Evolutionary conservation across 805 yeast species (phyloP), one percentile per base, ranked within the genome.

Genomic region (Saturnispora saitoi): DNA sequence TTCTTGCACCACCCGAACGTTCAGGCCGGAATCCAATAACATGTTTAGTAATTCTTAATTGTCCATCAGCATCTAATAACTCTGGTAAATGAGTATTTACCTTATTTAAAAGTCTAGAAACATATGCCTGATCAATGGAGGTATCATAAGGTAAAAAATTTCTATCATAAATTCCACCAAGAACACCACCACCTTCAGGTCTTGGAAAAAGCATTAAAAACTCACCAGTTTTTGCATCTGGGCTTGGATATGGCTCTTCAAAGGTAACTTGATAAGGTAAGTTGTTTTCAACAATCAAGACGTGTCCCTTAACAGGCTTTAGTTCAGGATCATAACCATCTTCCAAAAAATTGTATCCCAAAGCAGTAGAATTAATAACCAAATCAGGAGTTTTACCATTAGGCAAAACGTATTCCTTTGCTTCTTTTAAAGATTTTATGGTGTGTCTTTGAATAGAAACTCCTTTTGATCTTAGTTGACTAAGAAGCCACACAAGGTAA

Each of bases 21-120:
- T 78, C 82, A 1, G 88, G 88, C 56, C 88, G 70, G 58, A 82
- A 78, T 0, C 87, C 89, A n/a, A 83, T 83, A 57, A 79, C 79
- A 31, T 72, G 61, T 43, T 70, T 66, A 19, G 68, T 66, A 15
- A 83, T 66, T 47, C 77, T 80, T 43, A 76, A 64, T 2, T 49
- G 42, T 15, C 51, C 50, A 19, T 34, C 41, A 2, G 32, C 34
- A 12, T 43, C 39, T 17, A 46, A 19, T 22, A 83, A 64, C 43
- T 80, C 80, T 0, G 90, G 88, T 47, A 68, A 75, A 11, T 79
- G 62, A n/a, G 42, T 51, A 43, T 54, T 54, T 28, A 69, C 87
- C 47, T 80, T 68, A 4, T 51, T 51, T 11, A 72, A 58, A 9
- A 83, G 54, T 1, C 65, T 70, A 4, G 62, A 50, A 0, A 83